Percentiles rank a stretch among this genome's conserved stretches.
Conservation (phyloP, 2,329 filamentous ascomycete genomes). For the Pseudogymnoascus sp. region DNA sequence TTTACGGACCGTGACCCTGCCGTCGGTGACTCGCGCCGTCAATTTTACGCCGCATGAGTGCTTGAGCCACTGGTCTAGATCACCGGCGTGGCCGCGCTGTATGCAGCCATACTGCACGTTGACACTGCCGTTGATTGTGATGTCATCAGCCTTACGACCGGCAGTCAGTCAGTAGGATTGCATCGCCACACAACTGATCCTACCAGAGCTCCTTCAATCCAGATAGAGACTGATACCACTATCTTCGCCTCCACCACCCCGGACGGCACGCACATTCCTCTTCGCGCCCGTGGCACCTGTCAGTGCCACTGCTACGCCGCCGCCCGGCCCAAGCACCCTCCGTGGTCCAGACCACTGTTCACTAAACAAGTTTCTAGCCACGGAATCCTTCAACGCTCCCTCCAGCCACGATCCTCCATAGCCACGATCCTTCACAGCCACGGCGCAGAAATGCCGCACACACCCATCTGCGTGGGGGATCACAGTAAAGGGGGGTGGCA, state of each 20-base stretch:
- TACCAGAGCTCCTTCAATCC: background rate
- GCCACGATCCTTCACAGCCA: background rate
- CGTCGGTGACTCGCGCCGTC: background rate
- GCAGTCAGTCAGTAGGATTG: background rate
- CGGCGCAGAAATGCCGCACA: background rate
- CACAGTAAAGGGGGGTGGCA: too few species aligned
- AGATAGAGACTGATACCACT: background rate
- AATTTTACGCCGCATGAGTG: slow-evolving; percentile 1
- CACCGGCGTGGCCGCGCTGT: background rate
- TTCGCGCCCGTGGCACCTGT: background rate
- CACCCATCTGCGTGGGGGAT: background rate
- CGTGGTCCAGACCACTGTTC: background rate
- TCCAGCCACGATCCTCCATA: background rate
- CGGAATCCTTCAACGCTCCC: background rate
- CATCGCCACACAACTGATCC: background rate
- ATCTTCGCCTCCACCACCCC: background rate
- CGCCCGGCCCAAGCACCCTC: background rate
- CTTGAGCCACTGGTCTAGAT: slow-evolving; percentile 1
- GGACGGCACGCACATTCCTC: background rate
- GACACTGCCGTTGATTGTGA: background rate
- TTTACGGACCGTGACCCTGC: background rate
- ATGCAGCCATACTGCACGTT: background rate
- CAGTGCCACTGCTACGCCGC: background rate
- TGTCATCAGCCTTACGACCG: background rate
- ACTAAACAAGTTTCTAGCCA: background rate